These are phyloP conservation scores for Ulota crispa DNA, from an alignment of 225 moss, liverwort and hornwort genomes.

Conservation along the genomic window DNA sequence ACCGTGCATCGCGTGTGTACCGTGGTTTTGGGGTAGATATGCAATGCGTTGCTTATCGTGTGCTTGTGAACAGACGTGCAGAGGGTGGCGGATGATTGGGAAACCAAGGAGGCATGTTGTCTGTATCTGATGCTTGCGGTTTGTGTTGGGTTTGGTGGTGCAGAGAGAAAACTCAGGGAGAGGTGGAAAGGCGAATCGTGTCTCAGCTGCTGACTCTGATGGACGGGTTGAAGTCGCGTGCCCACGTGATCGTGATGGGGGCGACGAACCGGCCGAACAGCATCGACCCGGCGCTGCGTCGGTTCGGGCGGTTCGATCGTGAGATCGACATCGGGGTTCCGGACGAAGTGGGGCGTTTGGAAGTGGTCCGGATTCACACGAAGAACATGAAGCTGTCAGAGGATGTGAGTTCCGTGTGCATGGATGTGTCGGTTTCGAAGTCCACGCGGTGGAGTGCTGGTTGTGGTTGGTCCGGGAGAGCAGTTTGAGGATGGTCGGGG, in stretches of 20 bases:
- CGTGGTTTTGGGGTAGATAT: not conserved
- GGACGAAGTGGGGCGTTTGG: slow-evolving; percentile 68
- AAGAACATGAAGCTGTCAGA: slow-evolving; percentile 93
- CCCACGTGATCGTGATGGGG: slow-evolving; percentile 92
- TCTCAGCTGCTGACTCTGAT: slow-evolving; percentile 92
- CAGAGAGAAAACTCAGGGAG: slow-evolving; percentile 92
- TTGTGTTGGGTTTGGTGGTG: not conserved
- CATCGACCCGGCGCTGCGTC: slow-evolving; percentile 67
- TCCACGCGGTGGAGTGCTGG: not conserved
- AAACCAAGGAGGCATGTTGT: too few relatives aligned
- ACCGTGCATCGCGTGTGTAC: too few relatives aligned
- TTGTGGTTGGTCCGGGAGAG: accelerated
- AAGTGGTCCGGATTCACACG: slow-evolving; percentile 65
- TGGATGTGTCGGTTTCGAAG: not conserved
- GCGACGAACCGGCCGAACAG: slow-evolving; percentile 80
- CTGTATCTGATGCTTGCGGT: not conserved
- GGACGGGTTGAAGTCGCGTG: slow-evolving; percentile 96
- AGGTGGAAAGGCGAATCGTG: slow-evolving; percentile 93
- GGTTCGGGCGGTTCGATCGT: slow-evolving; percentile 64
- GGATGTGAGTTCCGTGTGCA: slow-evolving; percentile 44
- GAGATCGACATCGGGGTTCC: slow-evolving; percentile 76
- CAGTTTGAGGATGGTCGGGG: not conserved
- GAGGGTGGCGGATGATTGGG: not conserved
- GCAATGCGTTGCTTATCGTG: not conserved
- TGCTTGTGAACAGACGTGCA: too few relatives aligned